A percentile compares a stretch with the other conserved stretches of the same genome.
Evolutionary conservation across 2,329 filamentous ascomycete genomes (phyloP).

Genomic region (Phoma herbarum): DNA sequence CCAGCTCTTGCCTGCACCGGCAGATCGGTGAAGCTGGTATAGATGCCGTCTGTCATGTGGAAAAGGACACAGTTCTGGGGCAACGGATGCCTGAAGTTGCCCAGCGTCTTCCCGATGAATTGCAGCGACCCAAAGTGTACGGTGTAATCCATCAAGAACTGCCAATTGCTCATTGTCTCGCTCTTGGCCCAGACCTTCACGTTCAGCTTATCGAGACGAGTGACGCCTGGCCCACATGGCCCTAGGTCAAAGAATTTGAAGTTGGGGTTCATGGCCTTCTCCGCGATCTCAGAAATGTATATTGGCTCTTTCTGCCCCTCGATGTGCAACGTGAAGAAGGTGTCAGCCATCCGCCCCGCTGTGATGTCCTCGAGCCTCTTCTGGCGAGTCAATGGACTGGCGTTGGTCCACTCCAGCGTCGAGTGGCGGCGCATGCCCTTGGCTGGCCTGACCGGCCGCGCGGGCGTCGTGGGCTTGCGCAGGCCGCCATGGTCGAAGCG

Average conservation of each 20-base stretch:
- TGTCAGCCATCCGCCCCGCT: constrained; percentile 78
- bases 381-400: constrained; percentile 70
- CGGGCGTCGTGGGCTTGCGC: constrained; percentile 31
- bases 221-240: constrained; percentile 68
- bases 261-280: constrained; percentile 87
- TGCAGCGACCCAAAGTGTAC: constrained; percentile 77
- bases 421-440: constrained; percentile 62
- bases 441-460: constrained; percentile 44
- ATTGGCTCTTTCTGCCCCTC: constrained; percentile 71
- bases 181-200: constrained; percentile 78
- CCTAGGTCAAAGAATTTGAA: constrained; percentile 85
- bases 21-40: constrained; percentile 76
- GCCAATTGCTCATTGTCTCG: constrained; percentile 61
- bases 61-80: constrained; percentile 86
- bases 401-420: constrained; percentile 70
- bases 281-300: constrained; percentile 86
- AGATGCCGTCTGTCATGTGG: constrained; percentile 85
- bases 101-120: constrained; percentile 73
- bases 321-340: constrained; percentile 86
- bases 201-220: constrained; percentile 70
- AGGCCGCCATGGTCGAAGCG: constrained; percentile 23
- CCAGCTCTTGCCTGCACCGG: constrained; percentile 56
- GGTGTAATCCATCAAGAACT: constrained; percentile 76
- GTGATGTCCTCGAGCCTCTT: constrained; percentile 78
- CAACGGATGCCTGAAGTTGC: constrained; percentile 72